Evolutionary conservation across 805 yeast genomes (phyloP), one percentile per base, ranked within the genome.

Genomic region (Wickerhamiella vanderwaltii): DNA sequence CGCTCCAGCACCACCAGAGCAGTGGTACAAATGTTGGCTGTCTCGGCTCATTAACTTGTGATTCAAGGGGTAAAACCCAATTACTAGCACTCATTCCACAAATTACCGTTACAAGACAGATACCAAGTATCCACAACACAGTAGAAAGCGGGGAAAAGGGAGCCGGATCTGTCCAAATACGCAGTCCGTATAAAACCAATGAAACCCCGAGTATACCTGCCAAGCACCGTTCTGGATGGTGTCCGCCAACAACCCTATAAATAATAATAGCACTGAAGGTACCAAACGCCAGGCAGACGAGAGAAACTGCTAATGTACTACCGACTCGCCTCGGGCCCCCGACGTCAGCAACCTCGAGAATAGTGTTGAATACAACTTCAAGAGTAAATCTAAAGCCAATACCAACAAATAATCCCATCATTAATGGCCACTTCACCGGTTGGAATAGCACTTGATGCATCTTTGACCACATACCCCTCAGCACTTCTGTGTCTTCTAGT

Each of bases 391-490:
- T 19, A 24, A 52, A 42, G 15, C 55, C 55, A 9, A 44, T 35
- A 18, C 50, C 45, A 5, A 44, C 31, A 9, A 47, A 9, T 26
- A 44, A 40, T 32, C 51, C 38, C 29, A 51, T 35, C 15, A 38
- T 35, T 16, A 45, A 43, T 30, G 55, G 52, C 35, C 32, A 30
- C 16, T 12, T 12, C 3, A 49, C 46, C 26, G 54, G 52, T 41
- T 44, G 51, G 39, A 51, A 48, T n/a, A 52, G 38, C 23, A 49
- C 44, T 24, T 43, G 48, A 20, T 49, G 51, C 19, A 54, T 42
- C 23, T 49, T 48, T 15, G 57, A 44, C 57, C 57, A 53, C 48
- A 49, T 35, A 11, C 56, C 46, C 19, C 57, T 41, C 39, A 53
- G 44, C 12, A 46, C 45, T 16, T 51, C 55, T 26, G 49, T 53